Conservation (phyloP, 2,329 filamentous ascomycete species). For the Fusarium sp. region DNA sequence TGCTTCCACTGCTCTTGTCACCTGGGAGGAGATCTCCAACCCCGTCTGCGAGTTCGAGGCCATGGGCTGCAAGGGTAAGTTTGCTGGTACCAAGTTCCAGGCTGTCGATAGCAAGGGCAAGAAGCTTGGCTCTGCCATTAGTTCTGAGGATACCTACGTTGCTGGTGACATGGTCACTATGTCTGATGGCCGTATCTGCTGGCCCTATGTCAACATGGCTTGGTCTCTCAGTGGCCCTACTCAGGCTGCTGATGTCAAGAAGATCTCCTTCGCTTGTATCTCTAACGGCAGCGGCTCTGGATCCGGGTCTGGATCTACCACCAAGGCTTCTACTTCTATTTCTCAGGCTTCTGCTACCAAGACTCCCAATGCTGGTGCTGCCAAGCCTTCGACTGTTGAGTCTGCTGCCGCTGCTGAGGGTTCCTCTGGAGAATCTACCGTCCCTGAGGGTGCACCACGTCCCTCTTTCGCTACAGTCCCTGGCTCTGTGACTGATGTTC, state of each 20-base stretch:
- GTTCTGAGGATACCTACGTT: constrained; percentile 64
- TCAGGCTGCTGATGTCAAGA: constrained; percentile 44
- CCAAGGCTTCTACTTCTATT: constrained; percentile 15
- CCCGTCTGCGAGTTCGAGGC: constrained; percentile 66
- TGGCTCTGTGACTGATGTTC: constrained; percentile 23
- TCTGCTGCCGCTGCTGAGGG: constrained; percentile 12
- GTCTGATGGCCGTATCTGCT: constrained; percentile 68
- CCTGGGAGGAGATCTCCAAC: constrained; percentile 69
- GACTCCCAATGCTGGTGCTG: not conserved
- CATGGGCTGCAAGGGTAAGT: constrained; percentile 69
- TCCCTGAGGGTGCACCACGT: constrained; percentile 30
- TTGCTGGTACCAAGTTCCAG: constrained; percentile 69
- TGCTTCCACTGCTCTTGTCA: constrained; percentile 61
- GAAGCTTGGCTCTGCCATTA: constrained; percentile 62
- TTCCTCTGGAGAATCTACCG: not conserved
- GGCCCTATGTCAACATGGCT: constrained; percentile 67
- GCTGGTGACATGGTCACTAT: constrained; percentile 72
- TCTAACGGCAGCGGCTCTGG: constrained; percentile 28
- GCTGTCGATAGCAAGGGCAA: constrained; percentile 62
- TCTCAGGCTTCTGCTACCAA: constrained; percentile 22
- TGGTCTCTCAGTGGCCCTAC: constrained; percentile 53
- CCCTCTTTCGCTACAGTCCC: constrained; percentile 33
- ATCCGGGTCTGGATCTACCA: not conserved
- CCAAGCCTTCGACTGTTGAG: constrained; percentile 11
- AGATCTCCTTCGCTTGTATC: constrained; percentile 66